Evolutionary conservation across 495 filamentous ascomycete genomes (phyloP).

Genomic region (Xylaria curta): DNA sequence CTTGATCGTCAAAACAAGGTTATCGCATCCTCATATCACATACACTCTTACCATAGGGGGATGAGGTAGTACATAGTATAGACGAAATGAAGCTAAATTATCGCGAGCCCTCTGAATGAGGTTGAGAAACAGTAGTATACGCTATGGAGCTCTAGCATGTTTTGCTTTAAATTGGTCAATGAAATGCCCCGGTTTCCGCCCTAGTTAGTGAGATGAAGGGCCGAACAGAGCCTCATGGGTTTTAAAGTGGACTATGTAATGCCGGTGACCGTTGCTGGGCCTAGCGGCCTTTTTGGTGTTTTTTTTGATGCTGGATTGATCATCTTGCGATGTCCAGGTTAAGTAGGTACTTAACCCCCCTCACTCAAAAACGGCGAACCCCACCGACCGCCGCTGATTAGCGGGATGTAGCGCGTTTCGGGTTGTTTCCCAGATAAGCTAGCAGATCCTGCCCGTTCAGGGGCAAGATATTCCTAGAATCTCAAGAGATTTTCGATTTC

Average conservation of each 20-base stretch:
- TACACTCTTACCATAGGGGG: not conserved
- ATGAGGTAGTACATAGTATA: not conserved
- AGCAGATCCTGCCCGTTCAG: constrained; percentile 20
- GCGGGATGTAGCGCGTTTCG: constrained; percentile 15
- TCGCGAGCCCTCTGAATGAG: not conserved
- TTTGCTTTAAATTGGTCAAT: constrained; percentile 24
- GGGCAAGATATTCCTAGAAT: not conserved
- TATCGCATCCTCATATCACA: not conserved
- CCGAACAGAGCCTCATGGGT: constrained; percentile 11
- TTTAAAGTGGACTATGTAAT: not conserved
- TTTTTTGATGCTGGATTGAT: not conserved
- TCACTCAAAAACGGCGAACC: not conserved
- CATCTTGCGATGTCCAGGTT: not conserved
- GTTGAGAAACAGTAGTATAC: not conserved
- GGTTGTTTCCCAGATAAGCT: constrained; percentile 9
- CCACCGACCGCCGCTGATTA: not conserved
- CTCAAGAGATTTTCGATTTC: constrained; percentile 10
- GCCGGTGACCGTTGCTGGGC: not conserved
- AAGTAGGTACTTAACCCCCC: not conserved
- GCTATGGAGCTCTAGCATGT: not conserved
- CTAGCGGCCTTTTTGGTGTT: not conserved
- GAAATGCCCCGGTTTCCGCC: not conserved
- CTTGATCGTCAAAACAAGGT: constrained; percentile 5
- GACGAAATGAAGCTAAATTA: not conserved
- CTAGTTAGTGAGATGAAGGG: not conserved